Conservation (phyloP, 2,329 filamentous ascomycete species). For the Trichoderma sp. region DNA sequence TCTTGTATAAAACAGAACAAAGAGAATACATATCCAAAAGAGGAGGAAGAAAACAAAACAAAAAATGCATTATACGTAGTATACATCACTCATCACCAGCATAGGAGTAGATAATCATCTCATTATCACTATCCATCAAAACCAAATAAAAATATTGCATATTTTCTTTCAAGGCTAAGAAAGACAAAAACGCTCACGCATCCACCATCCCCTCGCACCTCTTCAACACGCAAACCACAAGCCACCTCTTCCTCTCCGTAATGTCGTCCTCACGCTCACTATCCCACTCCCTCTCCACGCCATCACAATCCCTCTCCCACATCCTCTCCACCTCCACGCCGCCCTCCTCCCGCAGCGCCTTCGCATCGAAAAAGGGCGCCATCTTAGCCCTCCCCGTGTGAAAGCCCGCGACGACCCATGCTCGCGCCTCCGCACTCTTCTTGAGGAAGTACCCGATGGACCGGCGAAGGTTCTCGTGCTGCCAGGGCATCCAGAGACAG, state of each 20-base stretch:
- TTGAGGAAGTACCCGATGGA: slow-evolving; percentile 66
- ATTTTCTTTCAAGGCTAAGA: neutral
- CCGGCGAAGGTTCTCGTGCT: slow-evolving; percentile 65
- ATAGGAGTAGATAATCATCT: neutral
- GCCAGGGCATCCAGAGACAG: slow-evolving; percentile 73
- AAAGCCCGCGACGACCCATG: slow-evolving; percentile 70
- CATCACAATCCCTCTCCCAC: slow-evolving; percentile 69
- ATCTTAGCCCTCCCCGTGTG: slow-evolving; percentile 70
- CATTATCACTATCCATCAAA: neutral
- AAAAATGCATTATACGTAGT: neutral
- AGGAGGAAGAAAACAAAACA: slow-evolving; percentile 17
- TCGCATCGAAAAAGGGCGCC: slow-evolving; percentile 61
- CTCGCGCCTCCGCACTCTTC: slow-evolving; percentile 45
- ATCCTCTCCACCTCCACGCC: slow-evolving; percentile 64
- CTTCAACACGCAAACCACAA: slow-evolving; percentile 60
- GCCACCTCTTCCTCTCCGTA: slow-evolving; percentile 67
- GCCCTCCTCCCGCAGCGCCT: slow-evolving; percentile 43
- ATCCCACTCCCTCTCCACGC: slow-evolving; percentile 61
- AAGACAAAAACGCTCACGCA: neutral
- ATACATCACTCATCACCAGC: neutral
- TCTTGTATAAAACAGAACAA: slow-evolving; percentile 22
- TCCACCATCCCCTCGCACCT: slow-evolving; percentile 28
- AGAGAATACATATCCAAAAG: slow-evolving; percentile 20
- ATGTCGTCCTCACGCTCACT: slow-evolving; percentile 64
- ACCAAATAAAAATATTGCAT: neutral